Base-by-base conservation (phyloP, 768 basidiomycete species). In the Suillus sp. region DNA sequence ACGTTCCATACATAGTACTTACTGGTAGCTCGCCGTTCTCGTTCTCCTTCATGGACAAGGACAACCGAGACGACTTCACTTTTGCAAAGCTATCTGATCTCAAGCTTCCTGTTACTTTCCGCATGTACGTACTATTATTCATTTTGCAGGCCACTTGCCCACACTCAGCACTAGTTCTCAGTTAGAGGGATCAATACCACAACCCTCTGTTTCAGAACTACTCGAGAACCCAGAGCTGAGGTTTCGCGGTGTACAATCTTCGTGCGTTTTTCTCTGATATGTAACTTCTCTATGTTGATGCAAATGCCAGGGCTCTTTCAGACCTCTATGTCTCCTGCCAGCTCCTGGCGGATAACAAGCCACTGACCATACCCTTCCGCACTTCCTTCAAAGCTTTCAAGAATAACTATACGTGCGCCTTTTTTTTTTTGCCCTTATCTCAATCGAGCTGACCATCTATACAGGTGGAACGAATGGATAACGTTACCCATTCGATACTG, bases 391-490 rank as follows among this genome's bases (percentile, higher is more conserved):
- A 96, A 76, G 85, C 93, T 2, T 97, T 97, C 82, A 93, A 92
- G 78, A 87, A 84, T 63, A 84, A 79, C 45, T 92, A 94, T 70
- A 88, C 81, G 93, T 93, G 65, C 64, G 88, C 2, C 30, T 34
- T 58, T 45, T 27, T 58, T 45, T 27, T 43, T 34, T 40, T 40
- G 56, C 45, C 30, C 14, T 11, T n/a, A 40, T 22, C 30, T 37
- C 35, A 43, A 43, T 16, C 34, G 40, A 60, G 27, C 16, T 64
- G 61, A 32, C 20, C 47, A 8, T 55, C 25, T 62, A 47, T 63
- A 25, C 67, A 94, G 91, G 34, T 99, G 96, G 96, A 98, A 98
- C 72, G 95, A 99, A 80, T 92, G 90, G 86, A 87, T 99, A 45
- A 89, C 91, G 0, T 78, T 99, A 13, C 96, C 96, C 0, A 92